phyloP scores from a whole-genome alignment of 2,329 filamentous ascomycete species.

The Colletotrichum phormii region DNA sequence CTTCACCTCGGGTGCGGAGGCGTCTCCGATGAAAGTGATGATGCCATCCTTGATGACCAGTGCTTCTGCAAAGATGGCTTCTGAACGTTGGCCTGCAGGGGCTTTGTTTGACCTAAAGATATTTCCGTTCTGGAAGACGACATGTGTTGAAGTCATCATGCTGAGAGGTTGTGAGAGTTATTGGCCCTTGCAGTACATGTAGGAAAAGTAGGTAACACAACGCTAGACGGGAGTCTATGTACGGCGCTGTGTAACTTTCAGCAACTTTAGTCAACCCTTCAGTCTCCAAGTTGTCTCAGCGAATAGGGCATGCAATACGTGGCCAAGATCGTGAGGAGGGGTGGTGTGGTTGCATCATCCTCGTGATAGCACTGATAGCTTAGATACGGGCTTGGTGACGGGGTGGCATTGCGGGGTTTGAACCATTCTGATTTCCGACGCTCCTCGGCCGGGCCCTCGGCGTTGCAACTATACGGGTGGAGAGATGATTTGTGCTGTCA shows the following conservation, averaged over 20 bases:
- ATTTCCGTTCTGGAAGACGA: constrained; percentile 28
- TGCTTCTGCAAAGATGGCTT: constrained; percentile 45
- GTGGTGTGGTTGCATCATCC: neutral
- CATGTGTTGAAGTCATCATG: constrained; percentile 11
- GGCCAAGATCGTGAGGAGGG: neutral
- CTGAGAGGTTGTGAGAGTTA: neutral
- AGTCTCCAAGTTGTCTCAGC: neutral
- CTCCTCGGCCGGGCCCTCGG: constrained; percentile 28
- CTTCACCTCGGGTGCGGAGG: constrained; percentile 38
- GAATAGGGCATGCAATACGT: neutral
- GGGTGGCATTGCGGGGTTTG: constrained; percentile 22
- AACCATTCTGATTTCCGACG: constrained; percentile 3
- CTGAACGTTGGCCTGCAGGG: constrained; percentile 10
- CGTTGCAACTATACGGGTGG: constrained; percentile 18
- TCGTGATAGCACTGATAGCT: constrained; percentile 28
- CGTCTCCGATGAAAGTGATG: constrained; percentile 49
- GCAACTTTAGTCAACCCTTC: too few relatives aligned
- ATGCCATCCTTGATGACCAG: constrained; percentile 49
- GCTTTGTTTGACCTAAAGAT: constrained; percentile 33
- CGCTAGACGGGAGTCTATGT: neutral
- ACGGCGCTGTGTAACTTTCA: neutral
- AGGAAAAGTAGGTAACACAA: too few relatives aligned
- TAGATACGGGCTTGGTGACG: constrained; percentile 6
- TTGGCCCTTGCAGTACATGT: neutral
- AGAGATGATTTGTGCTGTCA: neutral